These are phyloP conservation scores for Agapanthus africanus DNA, from an alignment of 106 monocot genomes.

Conservation along the genomic window DNA sequence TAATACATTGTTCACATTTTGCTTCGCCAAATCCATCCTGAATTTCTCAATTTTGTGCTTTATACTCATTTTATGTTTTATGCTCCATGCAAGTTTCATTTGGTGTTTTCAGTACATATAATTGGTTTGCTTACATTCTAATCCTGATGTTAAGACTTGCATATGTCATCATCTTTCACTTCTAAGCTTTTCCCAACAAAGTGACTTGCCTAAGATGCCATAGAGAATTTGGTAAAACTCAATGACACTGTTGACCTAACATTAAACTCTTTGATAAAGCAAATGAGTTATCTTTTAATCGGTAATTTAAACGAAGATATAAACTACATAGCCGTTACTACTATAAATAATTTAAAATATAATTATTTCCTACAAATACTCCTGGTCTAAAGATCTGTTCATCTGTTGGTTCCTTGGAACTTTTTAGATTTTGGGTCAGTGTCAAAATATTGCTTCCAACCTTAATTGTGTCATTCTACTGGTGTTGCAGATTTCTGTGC, in stretches of 20 bases:
- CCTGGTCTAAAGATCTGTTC: not conserved
- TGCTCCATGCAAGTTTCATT: not conserved
- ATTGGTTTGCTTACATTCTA: not conserved
- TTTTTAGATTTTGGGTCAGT: not conserved
- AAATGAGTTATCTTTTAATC: not conserved
- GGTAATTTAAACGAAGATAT: not conserved
- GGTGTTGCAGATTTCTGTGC: not conserved
- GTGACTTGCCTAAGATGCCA: not conserved
- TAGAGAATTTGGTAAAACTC: not conserved
- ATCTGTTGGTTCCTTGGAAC: not conserved
- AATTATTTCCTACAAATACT: not conserved
- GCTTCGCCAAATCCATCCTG: not conserved
- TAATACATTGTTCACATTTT: constrained; percentile 3
- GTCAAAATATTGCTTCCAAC: not conserved
- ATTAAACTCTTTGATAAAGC: not conserved
- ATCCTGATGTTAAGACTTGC: not conserved
- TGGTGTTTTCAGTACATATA: not conserved
- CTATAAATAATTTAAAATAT: not conserved
- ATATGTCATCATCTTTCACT: not conserved
- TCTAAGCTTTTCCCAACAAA: not conserved
- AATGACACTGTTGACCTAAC: not conserved
- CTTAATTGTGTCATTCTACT: not conserved
- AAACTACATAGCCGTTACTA: not conserved
- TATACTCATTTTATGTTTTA: not conserved
- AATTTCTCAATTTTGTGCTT: not conserved